These are phyloP conservation scores for Pythium aquatile DNA, from an alignment of 352 stramenopile genomes.

Conservation along the genomic window DNA sequence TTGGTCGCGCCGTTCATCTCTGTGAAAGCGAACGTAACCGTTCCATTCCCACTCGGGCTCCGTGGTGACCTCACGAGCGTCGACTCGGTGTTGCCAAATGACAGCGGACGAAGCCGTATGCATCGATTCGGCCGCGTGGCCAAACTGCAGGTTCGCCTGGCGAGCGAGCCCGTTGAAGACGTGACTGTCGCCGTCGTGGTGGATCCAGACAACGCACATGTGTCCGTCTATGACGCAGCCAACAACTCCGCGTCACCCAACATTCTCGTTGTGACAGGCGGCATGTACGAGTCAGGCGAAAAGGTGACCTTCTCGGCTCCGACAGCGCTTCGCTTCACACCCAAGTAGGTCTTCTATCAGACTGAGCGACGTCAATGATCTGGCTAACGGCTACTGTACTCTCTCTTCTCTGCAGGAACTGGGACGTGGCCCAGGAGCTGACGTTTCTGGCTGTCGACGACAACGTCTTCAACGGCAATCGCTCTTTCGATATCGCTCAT, in stretches of 20 bases:
- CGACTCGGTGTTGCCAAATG: constrained; percentile 32
- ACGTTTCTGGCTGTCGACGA: constrained; percentile 60
- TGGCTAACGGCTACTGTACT: no score
- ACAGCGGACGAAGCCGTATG: constrained; percentile 56
- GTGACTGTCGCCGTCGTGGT: constrained; percentile 39
- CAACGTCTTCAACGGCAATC: constrained; percentile 55
- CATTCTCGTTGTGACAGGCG: constrained; percentile 31
- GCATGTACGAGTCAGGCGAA: constrained; percentile 44
- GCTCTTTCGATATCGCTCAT: constrained; percentile 41
- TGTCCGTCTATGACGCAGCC: constrained; percentile 42
- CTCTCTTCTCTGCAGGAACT: constrained; percentile 35
- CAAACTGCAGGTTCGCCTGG: constrained; percentile 38
- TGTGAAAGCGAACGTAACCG: constrained; percentile 35
- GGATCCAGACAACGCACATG: constrained; percentile 25
- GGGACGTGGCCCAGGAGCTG: constrained; percentile 49
- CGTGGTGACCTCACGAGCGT: constrained; percentile 40
- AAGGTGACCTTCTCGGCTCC: constrained; percentile 33
- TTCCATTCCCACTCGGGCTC: constrained; percentile 47
- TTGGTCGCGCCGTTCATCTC: constrained; percentile 35
- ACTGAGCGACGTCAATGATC: background rate
- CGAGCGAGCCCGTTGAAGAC: constrained; percentile 56
- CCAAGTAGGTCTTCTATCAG: constrained; percentile 23
- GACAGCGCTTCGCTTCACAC: constrained; percentile 50
- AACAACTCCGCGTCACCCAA: constrained; percentile 28
- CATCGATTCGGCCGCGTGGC: constrained; percentile 38